A percentile compares a stretch with the other conserved stretches of the same genome.
Conservation (phyloP, 1,284 basidiomycete species). For the Tetrapyrgos nigripes region DNA sequence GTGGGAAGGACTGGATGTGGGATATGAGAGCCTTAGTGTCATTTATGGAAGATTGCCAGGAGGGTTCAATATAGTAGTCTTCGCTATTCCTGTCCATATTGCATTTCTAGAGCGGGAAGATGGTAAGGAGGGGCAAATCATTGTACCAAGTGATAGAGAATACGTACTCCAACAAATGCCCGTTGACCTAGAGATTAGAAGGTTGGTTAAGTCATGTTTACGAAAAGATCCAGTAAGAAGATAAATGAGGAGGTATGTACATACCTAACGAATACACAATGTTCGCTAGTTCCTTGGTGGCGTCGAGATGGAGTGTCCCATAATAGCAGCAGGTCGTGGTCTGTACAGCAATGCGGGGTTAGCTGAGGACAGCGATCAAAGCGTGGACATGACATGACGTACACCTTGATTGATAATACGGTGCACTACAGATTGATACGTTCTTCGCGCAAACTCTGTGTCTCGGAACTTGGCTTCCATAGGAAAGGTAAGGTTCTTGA, state of each 20-base stretch:
- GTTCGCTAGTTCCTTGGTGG: slow-evolving; percentile 84
- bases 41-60: slow-evolving; percentile 59
- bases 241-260: neutral
- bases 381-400: slow-evolving; percentile 10
- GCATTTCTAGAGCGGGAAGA: slow-evolving; percentile 78
- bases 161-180: slow-evolving; percentile 80
- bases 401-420: slow-evolving; percentile 82
- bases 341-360: slow-evolving; percentile 42
- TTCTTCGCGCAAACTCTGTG: slow-evolving; percentile 68
- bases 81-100: slow-evolving; percentile 90
- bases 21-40: slow-evolving; percentile 73
- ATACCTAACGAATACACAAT: slow-evolving; percentile 71
- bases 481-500: slow-evolving; percentile 88
- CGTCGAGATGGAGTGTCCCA: slow-evolving; percentile 82
- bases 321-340: slow-evolving; percentile 97
- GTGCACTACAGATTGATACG: slow-evolving; percentile 80
- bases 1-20: slow-evolving; percentile 68
- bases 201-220: neutral
- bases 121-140: no score
- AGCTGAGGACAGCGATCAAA: neutral
- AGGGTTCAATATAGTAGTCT: slow-evolving; percentile 76
- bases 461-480: slow-evolving; percentile 86
- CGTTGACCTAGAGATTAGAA: slow-evolving; percentile 70
- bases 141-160: slow-evolving; percentile 12
- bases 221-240: neutral